Conservation (phyloP, 2,329 filamentous ascomycete genomes). For the Thelonectria rubi region DNA sequence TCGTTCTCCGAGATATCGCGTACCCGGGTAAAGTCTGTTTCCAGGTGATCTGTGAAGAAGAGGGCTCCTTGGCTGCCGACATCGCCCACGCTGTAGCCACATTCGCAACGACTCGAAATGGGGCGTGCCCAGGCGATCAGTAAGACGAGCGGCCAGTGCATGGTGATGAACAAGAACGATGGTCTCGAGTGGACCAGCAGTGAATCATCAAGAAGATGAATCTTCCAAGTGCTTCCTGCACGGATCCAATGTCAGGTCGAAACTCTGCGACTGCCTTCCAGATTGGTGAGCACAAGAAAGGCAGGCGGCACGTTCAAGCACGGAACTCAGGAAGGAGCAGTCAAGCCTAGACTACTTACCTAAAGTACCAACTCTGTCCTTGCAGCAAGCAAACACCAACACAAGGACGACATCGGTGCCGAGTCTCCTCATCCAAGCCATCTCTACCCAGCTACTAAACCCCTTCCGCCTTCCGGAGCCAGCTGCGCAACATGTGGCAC, state of each 20-base stretch:
- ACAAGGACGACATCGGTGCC: too few relatives aligned
- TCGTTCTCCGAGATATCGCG: slow-evolving; percentile 58
- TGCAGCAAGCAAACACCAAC: neutral
- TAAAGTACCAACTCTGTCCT: neutral
- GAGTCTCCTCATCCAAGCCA: too few relatives aligned
- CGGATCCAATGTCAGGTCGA: neutral
- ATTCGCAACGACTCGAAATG: slow-evolving; percentile 67
- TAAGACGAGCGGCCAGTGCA: slow-evolving; percentile 21
- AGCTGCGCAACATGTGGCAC: too few relatives aligned
- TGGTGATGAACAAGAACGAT: slow-evolving; percentile 7
- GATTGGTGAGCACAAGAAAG: neutral
- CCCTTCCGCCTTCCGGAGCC: too few relatives aligned
- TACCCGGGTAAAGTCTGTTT: slow-evolving; percentile 75
- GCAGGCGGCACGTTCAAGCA: neutral
- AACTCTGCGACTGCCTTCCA: neutral
- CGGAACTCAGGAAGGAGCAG: neutral
- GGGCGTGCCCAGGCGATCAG: slow-evolving; percentile 29
- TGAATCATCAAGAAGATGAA: neutral
- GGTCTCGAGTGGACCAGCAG: neutral
- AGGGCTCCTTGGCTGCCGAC: slow-evolving; percentile 50
- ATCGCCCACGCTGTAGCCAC: slow-evolving; percentile 71
- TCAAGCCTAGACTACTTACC: neutral
- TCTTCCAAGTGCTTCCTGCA: neutral
- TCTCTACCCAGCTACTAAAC: too few relatives aligned
- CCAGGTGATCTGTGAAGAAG: slow-evolving; percentile 74